Percentiles rank a stretch among this genome's conserved stretches.
Conservation (phyloP, 192 early-diverging fungal species). For the Gaertneriomyces sp. region DNA sequence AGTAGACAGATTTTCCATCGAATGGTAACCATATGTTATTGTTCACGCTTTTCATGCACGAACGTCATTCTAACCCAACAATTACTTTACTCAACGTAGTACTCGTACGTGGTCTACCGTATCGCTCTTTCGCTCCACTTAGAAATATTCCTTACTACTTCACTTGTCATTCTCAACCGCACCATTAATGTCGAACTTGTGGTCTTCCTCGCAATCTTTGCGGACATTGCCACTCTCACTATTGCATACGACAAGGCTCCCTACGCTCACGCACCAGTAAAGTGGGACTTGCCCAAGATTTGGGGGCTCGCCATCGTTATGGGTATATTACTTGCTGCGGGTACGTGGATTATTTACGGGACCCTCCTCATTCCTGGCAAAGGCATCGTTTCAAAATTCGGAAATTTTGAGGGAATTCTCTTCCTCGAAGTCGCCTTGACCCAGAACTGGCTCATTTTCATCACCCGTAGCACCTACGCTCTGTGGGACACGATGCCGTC, state of each 20-base stretch:
- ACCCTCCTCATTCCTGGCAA: conserved; percentile 21
- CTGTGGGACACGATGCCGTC: conserved; percentile 11
- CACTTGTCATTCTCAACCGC: conserved; percentile 38
- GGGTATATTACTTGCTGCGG: conserved; percentile 19
- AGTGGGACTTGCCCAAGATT: conserved; percentile 19
- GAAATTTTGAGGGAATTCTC: conserved; percentile 12
- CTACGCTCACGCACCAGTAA: conserved; percentile 16
- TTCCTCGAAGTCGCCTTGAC: conserved; percentile 26
- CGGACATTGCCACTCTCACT: conserved; percentile 71
- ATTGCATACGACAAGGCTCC: conserved; percentile 27
- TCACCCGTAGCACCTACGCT: conserved; percentile 10
- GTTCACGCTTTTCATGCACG: conserved; percentile 84
- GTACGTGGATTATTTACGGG: conserved; percentile 20
- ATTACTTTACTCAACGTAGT: conserved; percentile 65
- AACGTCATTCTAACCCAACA: conserved; percentile 78
- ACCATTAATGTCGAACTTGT: conserved; percentile 75
- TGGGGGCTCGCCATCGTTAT: conserved; percentile 20
- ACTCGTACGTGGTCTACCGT: conserved; percentile 27
- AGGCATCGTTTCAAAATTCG: conserved; percentile 17
- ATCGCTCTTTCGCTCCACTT: conserved; percentile 23
- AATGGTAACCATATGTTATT: too few species aligned
- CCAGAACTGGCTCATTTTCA: conserved; percentile 26
- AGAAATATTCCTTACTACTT: conserved; percentile 9
- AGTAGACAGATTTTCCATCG: conserved; percentile 93
- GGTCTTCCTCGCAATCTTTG: conserved; percentile 94